These are phyloP conservation scores for Tanozyma kutaoensis DNA, from an alignment of 805 yeast genomes.

Conservation along the genomic window DNA sequence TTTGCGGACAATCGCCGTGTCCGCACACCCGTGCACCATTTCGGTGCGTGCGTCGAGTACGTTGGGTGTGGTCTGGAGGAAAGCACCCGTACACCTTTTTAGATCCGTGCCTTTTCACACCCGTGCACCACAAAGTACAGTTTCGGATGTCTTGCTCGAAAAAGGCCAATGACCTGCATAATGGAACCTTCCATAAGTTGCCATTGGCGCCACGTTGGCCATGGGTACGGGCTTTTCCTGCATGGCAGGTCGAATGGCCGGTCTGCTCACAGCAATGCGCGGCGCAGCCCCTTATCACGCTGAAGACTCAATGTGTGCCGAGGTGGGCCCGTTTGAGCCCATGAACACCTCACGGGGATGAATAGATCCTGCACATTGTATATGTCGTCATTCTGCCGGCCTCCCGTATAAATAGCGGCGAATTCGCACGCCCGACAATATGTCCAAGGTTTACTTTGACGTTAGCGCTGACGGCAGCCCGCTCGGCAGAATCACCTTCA, in stretches of 20 bases:
- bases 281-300: neutral
- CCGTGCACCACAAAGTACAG: too few relatives aligned
- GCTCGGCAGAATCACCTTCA: constrained; percentile 65
- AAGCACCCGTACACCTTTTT: too few relatives aligned
- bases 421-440: neutral
- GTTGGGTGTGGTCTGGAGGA: too few relatives aligned
- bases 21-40: too few relatives aligned
- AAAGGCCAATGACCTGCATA: too few relatives aligned
- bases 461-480: neutral
- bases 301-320: neutral
- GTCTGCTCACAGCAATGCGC: neutral
- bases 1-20: too few relatives aligned
- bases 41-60: too few relatives aligned
- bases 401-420: neutral
- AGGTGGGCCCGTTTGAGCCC: neutral
- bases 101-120: too few relatives aligned
- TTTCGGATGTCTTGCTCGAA: too few relatives aligned
- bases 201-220: neutral
- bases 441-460: neutral
- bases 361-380: neutral
- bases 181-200: too few relatives aligned
- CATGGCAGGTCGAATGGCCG: neutral
- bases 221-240: neutral
- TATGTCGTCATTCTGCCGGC: neutral
- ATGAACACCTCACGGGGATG: neutral